Percentiles rank a stretch among this genome's conserved stretches.
Evolutionary conservation across 805 yeast genomes (phyloP).

Genomic region (Yamadazyma scolyti): DNA sequence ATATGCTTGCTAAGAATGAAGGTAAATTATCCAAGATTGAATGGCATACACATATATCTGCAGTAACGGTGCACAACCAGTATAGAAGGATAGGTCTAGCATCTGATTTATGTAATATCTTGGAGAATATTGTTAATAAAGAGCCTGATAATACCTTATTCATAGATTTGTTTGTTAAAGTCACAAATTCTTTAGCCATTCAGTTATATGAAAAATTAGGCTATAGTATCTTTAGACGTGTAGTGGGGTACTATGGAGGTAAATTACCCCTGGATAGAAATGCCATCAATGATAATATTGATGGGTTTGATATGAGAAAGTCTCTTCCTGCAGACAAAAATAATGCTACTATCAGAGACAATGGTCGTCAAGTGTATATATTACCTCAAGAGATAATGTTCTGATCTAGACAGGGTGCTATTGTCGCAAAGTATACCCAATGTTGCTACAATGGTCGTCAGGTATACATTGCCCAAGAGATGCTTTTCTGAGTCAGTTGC

Average conservation of each 20-base stretch:
- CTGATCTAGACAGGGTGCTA: slow-evolving; percentile 16
- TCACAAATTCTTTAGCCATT: slow-evolving; percentile 76
- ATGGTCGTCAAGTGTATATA: slow-evolving; percentile 60
- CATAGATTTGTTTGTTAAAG: slow-evolving; percentile 87
- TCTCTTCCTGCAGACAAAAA: slow-evolving; percentile 55
- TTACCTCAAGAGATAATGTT: slow-evolving; percentile 66
- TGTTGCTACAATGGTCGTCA: no score
- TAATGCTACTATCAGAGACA: slow-evolving; percentile 48
- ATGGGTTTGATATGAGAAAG: slow-evolving; percentile 87
- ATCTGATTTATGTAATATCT: slow-evolving; percentile 65
- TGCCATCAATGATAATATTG: slow-evolving; percentile 59
- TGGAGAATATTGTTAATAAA: slow-evolving; percentile 69
- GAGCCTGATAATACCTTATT: slow-evolving; percentile 76
- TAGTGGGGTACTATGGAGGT: slow-evolving; percentile 79
- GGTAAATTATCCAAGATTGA: slow-evolving; percentile 63
- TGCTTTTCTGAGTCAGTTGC: neutral
- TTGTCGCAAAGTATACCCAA: neutral
- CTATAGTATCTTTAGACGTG: slow-evolving; percentile 79
- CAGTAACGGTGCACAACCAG: slow-evolving; percentile 82
- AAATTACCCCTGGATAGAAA: slow-evolving; percentile 45
- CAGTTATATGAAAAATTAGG: slow-evolving; percentile 84
- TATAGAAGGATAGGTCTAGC: slow-evolving; percentile 88
- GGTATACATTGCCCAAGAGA: neutral
- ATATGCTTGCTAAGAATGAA: slow-evolving; percentile 96
- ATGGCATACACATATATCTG: slow-evolving; percentile 97